phyloP scores from a whole-genome alignment of 2,329 filamentous ascomycete genomes.

The Epichloe glyceriae region DNA sequence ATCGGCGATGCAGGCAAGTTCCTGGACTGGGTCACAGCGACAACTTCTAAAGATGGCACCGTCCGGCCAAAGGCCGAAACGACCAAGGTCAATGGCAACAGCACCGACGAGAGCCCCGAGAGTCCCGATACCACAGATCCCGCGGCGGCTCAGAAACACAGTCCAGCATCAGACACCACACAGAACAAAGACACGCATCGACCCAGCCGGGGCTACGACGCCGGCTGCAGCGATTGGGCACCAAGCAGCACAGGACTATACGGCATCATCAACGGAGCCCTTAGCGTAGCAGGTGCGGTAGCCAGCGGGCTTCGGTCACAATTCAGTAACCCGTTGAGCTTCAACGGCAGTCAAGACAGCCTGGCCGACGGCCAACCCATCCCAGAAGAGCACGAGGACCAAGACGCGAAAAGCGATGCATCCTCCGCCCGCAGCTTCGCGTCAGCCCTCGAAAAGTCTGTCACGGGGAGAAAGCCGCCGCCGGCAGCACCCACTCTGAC shows the following conservation, averaged over 20 bases:
- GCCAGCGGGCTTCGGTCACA: slow-evolving; percentile 22
- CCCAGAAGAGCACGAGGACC: slow-evolving; percentile 17
- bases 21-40: slow-evolving; percentile 53
- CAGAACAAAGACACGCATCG: neutral
- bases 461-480: slow-evolving; percentile 16
- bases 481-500: slow-evolving; percentile 21
- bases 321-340: slow-evolving; percentile 15
- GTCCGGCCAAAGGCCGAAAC: neutral
- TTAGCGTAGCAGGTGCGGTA: slow-evolving; percentile 36
- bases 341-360: slow-evolving; percentile 15
- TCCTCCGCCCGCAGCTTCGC: slow-evolving; percentile 36
- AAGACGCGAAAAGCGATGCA: slow-evolving; percentile 25
- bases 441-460: slow-evolving; percentile 29
- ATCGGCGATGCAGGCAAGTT: slow-evolving; percentile 70
- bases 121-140: neutral
- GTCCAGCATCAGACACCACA: neutral
- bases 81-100: neutral
- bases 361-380: slow-evolving; percentile 11
- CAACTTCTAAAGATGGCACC: slow-evolving; percentile 17
- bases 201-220: slow-evolving; percentile 4
- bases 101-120: no score
- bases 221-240: slow-evolving; percentile 17
- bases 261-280: slow-evolving; percentile 39
- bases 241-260: slow-evolving; percentile 37
- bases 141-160: neutral